phyloP scores from a whole-genome alignment of 768 basidiomycete species.

The Termitomyces sp. region DNA sequence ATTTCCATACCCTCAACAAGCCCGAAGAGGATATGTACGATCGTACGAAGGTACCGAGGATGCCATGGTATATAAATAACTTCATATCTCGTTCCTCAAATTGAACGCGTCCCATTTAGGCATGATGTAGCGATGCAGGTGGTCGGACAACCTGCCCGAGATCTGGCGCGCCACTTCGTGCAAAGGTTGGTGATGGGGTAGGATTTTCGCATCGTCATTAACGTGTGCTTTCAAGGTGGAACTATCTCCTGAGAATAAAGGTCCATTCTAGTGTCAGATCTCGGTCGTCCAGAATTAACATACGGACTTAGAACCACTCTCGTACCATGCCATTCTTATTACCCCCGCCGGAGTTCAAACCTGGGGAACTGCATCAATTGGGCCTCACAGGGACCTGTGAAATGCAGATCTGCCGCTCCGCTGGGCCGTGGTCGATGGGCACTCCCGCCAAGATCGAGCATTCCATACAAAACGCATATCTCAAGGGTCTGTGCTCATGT shows the following conservation, averaged over 20 bases:
- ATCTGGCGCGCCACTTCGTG: slow-evolving; percentile 91
- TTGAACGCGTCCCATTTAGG: slow-evolving; percentile 39
- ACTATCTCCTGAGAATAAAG: slow-evolving; percentile 90
- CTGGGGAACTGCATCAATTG: slow-evolving; percentile 70
- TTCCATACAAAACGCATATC: slow-evolving; percentile 93
- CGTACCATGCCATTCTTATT: slow-evolving; percentile 89
- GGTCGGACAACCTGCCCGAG: slow-evolving; percentile 93
- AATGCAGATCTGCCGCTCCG: slow-evolving; percentile 92
- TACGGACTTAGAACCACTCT: slow-evolving; percentile 74
- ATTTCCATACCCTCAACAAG: slow-evolving; percentile 84
- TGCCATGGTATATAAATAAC: slow-evolving; percentile 80
- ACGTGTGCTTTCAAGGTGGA: slow-evolving; percentile 62
- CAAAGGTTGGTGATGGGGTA: slow-evolving; percentile 57
- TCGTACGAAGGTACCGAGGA: slow-evolving; percentile 80
- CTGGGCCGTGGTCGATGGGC: slow-evolving; percentile 95
- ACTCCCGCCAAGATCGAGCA: slow-evolving; percentile 81
- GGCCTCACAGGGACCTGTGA: slow-evolving; percentile 96
- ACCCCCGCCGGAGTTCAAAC: slow-evolving; percentile 89
- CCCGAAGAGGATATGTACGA: slow-evolving; percentile 97
- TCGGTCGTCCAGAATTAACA: slow-evolving; percentile 5
- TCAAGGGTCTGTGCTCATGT: slow-evolving; percentile 58
- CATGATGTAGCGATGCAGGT: slow-evolving; percentile 97
- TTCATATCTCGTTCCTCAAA: background rate
- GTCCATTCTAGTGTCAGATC: slow-evolving; percentile 35
- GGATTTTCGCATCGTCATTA: slow-evolving; percentile 11